phyloP scores from a whole-genome alignment of 495 filamentous ascomycete genomes.

The Penicillium angulare region DNA sequence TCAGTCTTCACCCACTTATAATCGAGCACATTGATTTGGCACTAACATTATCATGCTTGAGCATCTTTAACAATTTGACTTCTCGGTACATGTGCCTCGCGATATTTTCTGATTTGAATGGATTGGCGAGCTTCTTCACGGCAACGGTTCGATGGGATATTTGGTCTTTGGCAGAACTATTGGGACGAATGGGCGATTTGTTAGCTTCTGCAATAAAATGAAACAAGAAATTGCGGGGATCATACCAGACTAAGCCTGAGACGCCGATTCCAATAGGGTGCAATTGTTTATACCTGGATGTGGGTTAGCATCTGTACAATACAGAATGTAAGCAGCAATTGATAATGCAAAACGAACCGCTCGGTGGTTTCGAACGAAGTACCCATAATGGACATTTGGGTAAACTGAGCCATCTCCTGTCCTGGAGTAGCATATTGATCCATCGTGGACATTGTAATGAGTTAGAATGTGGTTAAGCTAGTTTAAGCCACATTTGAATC shows the following conservation, averaged over 20 bases:
- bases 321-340: not conserved
- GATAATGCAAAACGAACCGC: constrained; percentile 56
- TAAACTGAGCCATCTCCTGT: constrained; percentile 83
- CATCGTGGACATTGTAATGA: constrained; percentile 7
- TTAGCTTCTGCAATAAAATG: not conserved
- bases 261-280: constrained; percentile 98
- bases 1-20: too few relatives aligned
- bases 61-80: constrained; percentile 90
- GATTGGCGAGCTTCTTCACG: constrained; percentile 99
- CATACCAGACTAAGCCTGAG: constrained; percentile 95
- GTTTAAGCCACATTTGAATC: not conserved
- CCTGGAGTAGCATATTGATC: constrained; percentile 6
- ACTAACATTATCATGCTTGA: constrained; percentile 91
- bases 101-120: constrained; percentile 92
- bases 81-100: constrained; percentile 96
- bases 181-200: not conserved
- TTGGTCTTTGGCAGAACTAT: constrained; percentile 90
- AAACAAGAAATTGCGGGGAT: not conserved
- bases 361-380: constrained; percentile 98
- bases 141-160: constrained; percentile 88
- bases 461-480: not conserved
- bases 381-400: constrained; percentile 95
- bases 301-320: constrained; percentile 7
- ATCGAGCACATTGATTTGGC: not conserved
- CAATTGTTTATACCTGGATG: constrained; percentile 80